phyloP scores from a whole-genome alignment of 2,329 filamentous ascomycete genomes.

The Decorospora gaudefroyi region DNA sequence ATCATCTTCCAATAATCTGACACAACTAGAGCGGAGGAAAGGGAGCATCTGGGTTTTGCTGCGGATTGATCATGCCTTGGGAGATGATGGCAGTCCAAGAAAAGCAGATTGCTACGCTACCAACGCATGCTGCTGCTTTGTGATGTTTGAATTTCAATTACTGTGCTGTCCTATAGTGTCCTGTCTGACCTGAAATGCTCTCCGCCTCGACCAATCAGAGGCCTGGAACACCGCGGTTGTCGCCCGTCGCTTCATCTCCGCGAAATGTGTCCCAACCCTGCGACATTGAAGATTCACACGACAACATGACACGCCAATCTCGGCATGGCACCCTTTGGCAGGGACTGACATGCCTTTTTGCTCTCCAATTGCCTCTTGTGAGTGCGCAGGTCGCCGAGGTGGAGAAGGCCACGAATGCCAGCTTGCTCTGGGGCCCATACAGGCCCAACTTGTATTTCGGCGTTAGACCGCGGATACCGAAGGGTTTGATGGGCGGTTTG shows the following conservation, averaged over 20 bases:
- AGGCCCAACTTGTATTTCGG: conserved; percentile 94
- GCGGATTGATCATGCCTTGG: too few species aligned
- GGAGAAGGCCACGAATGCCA: conserved; percentile 69
- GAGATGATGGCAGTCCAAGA: too few species aligned
- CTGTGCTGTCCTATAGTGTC: too few species aligned
- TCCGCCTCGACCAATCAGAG: conserved; percentile 24
- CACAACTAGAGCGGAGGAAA: conserved; percentile 5
- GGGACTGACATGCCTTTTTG: conserved; percentile 28
- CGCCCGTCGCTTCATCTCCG: conserved; percentile 11
- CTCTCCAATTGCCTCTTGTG: conserved; percentile 31
- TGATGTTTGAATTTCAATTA: too few species aligned
- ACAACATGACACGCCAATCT: conserved; percentile 34
- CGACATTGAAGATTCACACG: conserved; percentile 22
- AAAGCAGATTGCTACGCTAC: too few species aligned
- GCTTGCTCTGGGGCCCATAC: conserved; percentile 94
- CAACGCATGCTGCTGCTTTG: neutral
- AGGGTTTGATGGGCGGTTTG: conserved; percentile 79
- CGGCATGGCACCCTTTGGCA: conserved; percentile 26
- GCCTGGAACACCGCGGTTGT: conserved; percentile 18
- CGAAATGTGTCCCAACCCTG: conserved; percentile 35
- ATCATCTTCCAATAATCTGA: conserved; percentile 8
- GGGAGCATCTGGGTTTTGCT: too few species aligned
- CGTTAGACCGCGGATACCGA: conserved; percentile 76
- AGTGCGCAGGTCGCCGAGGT: conserved; percentile 45
- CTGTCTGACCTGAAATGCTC: too few species aligned